phyloP scores from a whole-genome alignment of 495 filamentous ascomycete genomes.

The Tuber borchii region DNA sequence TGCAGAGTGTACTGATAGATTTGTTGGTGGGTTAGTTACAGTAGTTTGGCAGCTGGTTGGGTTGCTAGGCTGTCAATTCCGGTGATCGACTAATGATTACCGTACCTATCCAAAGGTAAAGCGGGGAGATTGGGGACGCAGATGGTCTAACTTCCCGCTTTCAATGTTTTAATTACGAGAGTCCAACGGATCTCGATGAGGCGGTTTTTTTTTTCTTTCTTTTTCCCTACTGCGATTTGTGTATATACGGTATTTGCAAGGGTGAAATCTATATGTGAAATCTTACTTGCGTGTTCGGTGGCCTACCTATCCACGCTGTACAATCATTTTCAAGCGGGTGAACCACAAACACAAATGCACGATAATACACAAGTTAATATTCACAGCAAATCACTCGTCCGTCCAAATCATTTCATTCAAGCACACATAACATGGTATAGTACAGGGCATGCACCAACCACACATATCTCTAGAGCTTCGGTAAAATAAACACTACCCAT shows the following conservation, averaged over 20 bases:
- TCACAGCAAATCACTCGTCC: not conserved
- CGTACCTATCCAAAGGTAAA: not conserved
- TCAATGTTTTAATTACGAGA: not conserved
- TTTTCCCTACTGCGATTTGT: not conserved
- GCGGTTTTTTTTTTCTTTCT: not conserved
- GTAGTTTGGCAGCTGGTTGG: not conserved
- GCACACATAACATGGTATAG: not conserved
- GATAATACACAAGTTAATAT: not conserved
- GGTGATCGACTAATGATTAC: not conserved
- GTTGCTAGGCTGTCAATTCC: not conserved
- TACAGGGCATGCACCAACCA: not conserved
- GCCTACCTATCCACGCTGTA: not conserved
- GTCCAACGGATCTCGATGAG: not conserved
- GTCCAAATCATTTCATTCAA: not conserved
- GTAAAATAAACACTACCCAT: slow-evolving; percentile 46
- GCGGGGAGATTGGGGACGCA: not conserved
- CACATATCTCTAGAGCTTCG: not conserved
- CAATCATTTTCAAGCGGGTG: not conserved
- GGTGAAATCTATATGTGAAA: not conserved
- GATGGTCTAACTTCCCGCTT: not conserved
- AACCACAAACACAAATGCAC: not conserved
- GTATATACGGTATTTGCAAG: not conserved
- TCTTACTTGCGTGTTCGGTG: not conserved
- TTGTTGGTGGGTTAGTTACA: not conserved
- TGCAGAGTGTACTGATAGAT: not conserved